These are phyloP conservation scores for Diaporthe amygdali DNA, from an alignment of 2,329 filamentous ascomycete genomes.

Conservation along the genomic window DNA sequence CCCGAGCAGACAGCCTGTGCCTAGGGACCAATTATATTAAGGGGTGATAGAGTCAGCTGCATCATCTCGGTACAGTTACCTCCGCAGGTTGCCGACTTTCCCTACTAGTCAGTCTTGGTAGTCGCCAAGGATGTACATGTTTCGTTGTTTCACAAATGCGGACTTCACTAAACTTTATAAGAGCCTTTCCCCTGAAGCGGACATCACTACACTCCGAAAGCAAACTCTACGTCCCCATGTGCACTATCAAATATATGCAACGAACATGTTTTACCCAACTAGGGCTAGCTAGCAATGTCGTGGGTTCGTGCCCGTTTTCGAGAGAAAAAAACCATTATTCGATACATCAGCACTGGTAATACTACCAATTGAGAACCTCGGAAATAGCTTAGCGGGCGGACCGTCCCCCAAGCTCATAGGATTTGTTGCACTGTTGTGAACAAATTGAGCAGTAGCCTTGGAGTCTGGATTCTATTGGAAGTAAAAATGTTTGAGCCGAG, in stretches of 20 bases:
- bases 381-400: no score
- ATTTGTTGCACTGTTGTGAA: no score
- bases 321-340: no score
- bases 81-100: background rate
- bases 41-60: slow-evolving; percentile 1
- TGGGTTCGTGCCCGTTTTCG: no score
- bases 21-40: background rate
- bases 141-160: slow-evolving; percentile 7
- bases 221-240: no score
- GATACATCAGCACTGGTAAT: no score
- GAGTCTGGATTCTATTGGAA: no score
- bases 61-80: slow-evolving; percentile 10
- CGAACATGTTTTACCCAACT: background rate
- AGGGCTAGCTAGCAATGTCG: background rate
- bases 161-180: slow-evolving; percentile 7
- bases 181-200: background rate
- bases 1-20: background rate
- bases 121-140: slow-evolving; percentile 1
- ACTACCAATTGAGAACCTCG: no score
- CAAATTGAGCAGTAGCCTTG: no score
- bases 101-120: slow-evolving; percentile 4
- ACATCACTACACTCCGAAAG: background rate
- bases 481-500: no score
- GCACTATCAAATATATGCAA: no score
- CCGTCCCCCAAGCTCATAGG: no score